Base-by-base conservation (phyloP, 2,329 filamentous ascomycete genomes). In the Colletotrichum costaricense region DNA sequence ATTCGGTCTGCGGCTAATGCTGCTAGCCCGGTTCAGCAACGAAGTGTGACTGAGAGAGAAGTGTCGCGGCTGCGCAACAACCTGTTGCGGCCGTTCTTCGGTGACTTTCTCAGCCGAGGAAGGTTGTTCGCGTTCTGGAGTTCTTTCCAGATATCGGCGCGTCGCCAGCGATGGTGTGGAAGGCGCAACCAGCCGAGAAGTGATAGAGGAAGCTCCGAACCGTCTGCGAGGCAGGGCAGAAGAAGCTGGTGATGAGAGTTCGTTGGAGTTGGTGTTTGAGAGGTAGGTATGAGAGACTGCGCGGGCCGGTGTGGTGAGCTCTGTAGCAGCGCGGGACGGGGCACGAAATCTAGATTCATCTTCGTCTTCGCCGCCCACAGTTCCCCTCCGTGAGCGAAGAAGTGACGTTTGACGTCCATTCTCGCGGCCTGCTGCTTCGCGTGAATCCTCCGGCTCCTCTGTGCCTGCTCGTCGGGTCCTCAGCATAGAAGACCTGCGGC, bases 251-350 rank as follows among this genome's bases (percentile, higher is more conserved):
- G 81, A 74, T 38, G 80, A 78, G 22, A 65, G 33, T 62, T 73
- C 71, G 67, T 73, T 73, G 11, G 67, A 28, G n/a, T 49, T 24
- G 5, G 67, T 71, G 24, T 71, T 57, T 14, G 72, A 30, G 63
- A 79, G 78, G 76, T 82, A 85, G 38, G 88, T 86, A 56, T 86
- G 83, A 4, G 80, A 75, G 22, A 75, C 77, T 22, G 79, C 67
- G 75, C 77, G 70, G 77, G 78, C 74, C 76, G 82, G 73, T 75
- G 71, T 73, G 28, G 81, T 86, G 65, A 87, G 84, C 72, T 93
- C 91, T 0, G 90, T 92, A 46, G 84, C 82, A 4, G 90, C 89
- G 28, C 91, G 85, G 4, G 90, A 91, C 1, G 90, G 89, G 2
- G 87, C 85, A n/a, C 88, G 86, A 75, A 88, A 86, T 38, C 85